A percentile compares a stretch with the other conserved stretches of the same genome.
Conservation (phyloP, 192 early-diverging fungal species). For the Coemansia interrupta region DNA sequence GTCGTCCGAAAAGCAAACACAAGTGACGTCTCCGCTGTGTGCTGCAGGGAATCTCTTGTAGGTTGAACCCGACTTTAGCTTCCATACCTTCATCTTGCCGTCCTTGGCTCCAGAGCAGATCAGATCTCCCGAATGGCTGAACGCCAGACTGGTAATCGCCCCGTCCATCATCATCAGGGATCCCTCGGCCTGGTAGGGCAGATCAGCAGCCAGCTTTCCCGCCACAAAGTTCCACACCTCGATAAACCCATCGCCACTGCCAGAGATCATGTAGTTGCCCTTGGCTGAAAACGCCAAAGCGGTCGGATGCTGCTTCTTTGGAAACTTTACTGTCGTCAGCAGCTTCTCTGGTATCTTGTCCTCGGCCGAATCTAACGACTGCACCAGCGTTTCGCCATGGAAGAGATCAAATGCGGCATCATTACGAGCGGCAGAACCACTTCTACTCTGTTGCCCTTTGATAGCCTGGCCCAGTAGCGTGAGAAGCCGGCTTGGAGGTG, state of each 20-base stretch:
- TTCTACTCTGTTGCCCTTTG: constrained; percentile 78
- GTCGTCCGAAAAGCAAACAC: constrained; percentile 73
- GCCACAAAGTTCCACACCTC: constrained; percentile 94
- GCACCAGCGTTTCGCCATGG: constrained; percentile 55
- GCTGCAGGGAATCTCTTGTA: constrained; percentile 72
- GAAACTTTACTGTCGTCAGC: constrained; percentile 88
- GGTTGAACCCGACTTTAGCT: constrained; percentile 69
- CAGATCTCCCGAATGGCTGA: constrained; percentile 69
- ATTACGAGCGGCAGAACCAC: constrained; percentile 64
- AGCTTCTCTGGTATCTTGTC: constrained; percentile 69
- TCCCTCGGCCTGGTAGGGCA: constrained; percentile 86
- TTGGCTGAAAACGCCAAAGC: constrained; percentile 76
- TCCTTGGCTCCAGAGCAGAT: constrained; percentile 80
- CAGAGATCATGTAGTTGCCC: constrained; percentile 81
- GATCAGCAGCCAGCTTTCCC: constrained; percentile 82
- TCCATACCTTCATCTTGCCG: constrained; percentile 89
- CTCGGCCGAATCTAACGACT: constrained; percentile 61
- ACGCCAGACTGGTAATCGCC: constrained; percentile 72
- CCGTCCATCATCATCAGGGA: constrained; percentile 86
- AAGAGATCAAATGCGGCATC: constrained; percentile 80
- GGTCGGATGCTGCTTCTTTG: constrained; percentile 80
- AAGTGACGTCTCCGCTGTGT: constrained; percentile 80
- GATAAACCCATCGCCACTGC: constrained; percentile 90
- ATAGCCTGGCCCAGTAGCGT: constrained; percentile 81
- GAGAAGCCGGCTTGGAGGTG: constrained; percentile 74